Evolutionary conservation across 805 yeast species (phyloP), one percentile per base, ranked within the genome.

Genomic region (Maudiozyma serrabonitensis): DNA sequence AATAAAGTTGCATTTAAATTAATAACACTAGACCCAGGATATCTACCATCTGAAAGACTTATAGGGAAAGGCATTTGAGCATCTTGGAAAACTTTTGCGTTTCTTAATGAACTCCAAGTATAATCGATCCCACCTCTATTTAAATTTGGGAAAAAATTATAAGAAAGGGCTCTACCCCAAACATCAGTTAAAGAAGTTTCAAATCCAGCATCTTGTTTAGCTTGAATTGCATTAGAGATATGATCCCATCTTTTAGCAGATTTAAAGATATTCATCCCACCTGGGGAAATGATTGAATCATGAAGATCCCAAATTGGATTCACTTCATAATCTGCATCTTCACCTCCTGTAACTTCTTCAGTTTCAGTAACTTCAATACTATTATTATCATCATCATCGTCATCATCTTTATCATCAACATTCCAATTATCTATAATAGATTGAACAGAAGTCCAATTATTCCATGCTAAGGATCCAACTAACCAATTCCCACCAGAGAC

Each of bases 401-500:
- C 73, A 21, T 67, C 61, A 45, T 73, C 72, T 4, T 54, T 46
- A 43, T 65, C 25, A 13, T 42, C 58, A 15, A 35, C 39, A 38
- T 47, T n/a, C 48, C 56, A 53, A 26, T 52, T 50, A 46, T 71
- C 73, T 31, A 78, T 66, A 38, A 87, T 76, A 1, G 71, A 78
- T 55, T 81, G 82, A 18, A 87, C 79, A 11, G 84, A 70, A 9
- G 89, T 79, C 81, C 84, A 88, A 61, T 82, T 80, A 62, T 87
- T 85, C 60, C 76, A 71, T 0, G 77, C 79, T 31, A 87, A 64
- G 9, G 90, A 75, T 1, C 87, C 84, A 25, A 87, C 71, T 45
- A 86, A 70, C 95, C 95, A 87, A 13, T 85, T 76, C 19, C 95
- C 95, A 28, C 96, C 96, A 13, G 90, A 82, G 34, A 87, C 74